Evolutionary conservation across 805 yeast genomes (phyloP).

Genomic region (Debaryomyces prosopidis): DNA sequence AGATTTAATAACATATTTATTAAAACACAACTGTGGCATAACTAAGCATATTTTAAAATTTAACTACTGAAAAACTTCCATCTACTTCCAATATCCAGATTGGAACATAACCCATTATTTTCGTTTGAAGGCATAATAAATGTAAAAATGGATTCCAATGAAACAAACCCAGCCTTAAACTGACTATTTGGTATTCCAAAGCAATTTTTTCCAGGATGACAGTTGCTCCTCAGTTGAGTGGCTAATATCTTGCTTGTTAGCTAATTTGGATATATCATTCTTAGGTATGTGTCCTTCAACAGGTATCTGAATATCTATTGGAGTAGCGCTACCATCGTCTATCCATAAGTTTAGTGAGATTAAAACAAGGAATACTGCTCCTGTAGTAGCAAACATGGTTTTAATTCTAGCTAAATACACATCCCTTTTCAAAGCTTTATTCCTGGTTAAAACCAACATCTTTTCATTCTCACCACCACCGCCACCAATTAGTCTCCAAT

Average conservation of each 20-base stretch:
- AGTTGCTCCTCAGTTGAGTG: background rate
- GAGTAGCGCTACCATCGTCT: background rate
- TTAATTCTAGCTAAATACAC: conserved; percentile 13
- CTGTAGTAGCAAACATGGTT: conserved; percentile 25
- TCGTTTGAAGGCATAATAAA: too few relatives aligned
- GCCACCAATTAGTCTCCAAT: conserved; percentile 55
- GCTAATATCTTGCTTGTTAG: background rate
- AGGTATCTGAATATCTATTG: background rate
- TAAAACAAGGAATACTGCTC: conserved; percentile 21
- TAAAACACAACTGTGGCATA: too few relatives aligned
- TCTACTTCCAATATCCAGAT: too few relatives aligned
- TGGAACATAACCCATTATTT: too few relatives aligned
- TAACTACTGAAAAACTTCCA: too few relatives aligned
- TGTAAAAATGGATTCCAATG: too few relatives aligned
- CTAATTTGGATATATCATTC: background rate
- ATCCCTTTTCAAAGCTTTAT: background rate
- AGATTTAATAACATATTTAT: too few relatives aligned
- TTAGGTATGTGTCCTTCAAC: background rate
- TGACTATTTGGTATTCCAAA: conserved; percentile 1
- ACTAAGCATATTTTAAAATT: too few relatives aligned
- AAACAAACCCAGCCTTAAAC: too few relatives aligned
- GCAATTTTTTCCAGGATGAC: background rate
- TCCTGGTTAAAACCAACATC: conserved; percentile 13
- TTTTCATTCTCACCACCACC: conserved; percentile 22
- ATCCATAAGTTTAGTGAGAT: conserved; percentile 21